Base-by-base conservation (phyloP, 805 yeast genomes). In the Ogataea wickerhamii region DNA sequence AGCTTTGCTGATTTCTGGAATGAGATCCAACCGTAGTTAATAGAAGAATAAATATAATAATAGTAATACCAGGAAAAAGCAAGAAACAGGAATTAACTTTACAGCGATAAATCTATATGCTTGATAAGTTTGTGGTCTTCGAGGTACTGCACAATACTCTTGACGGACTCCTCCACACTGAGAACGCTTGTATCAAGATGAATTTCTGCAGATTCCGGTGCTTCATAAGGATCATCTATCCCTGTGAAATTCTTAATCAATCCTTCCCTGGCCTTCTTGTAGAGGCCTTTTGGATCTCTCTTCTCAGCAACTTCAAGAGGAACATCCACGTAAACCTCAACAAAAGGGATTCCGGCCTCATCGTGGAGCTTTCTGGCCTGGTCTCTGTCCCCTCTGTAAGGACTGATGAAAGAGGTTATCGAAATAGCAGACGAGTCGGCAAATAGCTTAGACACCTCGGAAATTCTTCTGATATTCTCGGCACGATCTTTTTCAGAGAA, bases 181-280 rank as follows among this genome's bases (percentile, higher is more conserved):
- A 71, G 67, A 52, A 78, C 71, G 57, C 83, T 82, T 41, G 91
- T 87, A 51, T 76, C 76, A 58, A 89, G 67, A 58, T 82, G 89
- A 43, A 89, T 71, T 67, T 89, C 98, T 19, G 98, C 87, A 24
- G 64, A 55, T 50, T 74, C 82, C 35, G 98, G 98, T 3, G 85
- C 93, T 70, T 89, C 98, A 62, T 89, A 89, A 26, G 98, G 98
- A 8, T 96, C 97, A 48, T 88, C 80, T 41, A 89, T 83, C 40
- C 98, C 98, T 12, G 98, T 89, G 68, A 89, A 89, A 58, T 89
- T 95, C 66, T 86, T 86, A 62, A 89, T 89, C 44, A 83, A 68
- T 24, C 98, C 98, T 56, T 88, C 93, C 63, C 97, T 80, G 13
- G 98, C 98, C 74, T 91, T 91, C 67, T 88, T 88, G 71, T 91